Percentiles rank a stretch among this genome's conserved stretches.
These are phyloP conservation scores for Brettanomyces sp. DNA, from an alignment of 805 yeast genomes.

Conservation along the genomic window DNA sequence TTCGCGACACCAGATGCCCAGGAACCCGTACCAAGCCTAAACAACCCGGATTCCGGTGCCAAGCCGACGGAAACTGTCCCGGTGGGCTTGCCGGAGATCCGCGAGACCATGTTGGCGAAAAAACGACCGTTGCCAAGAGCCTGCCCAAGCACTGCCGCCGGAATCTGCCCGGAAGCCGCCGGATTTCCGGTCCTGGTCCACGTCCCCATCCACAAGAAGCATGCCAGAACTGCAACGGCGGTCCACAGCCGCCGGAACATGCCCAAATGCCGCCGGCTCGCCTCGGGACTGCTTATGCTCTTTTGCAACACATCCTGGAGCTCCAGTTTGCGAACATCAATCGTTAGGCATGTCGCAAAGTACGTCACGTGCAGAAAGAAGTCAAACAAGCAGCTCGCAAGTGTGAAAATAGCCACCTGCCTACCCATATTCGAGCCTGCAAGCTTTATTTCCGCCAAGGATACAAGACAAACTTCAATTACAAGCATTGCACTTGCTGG, in stretches of 20 bases:
- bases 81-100: not conserved
- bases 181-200: not conserved
- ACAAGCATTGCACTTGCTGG: constrained; percentile 26
- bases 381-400: constrained; percentile 44
- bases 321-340: constrained; percentile 59
- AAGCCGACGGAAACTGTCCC: not conserved
- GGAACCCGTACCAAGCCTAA: not conserved
- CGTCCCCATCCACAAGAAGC: not conserved
- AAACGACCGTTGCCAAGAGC: not conserved
- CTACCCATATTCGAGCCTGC: constrained; percentile 18
- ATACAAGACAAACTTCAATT: constrained; percentile 19
- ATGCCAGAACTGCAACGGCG: not conserved
- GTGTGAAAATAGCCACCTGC: constrained; percentile 36
- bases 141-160: not conserved
- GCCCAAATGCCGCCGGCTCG: not conserved
- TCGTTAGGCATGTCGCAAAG: constrained; percentile 53
- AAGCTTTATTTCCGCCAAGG: constrained; percentile 19
- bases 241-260: no score
- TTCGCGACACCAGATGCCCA: not conserved
- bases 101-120: not conserved
- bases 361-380: constrained; percentile 55
- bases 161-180: not conserved
- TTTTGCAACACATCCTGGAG: constrained; percentile 41
- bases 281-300: not conserved
- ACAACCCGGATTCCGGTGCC: not conserved